Evolutionary conservation across 2,329 filamentous ascomycete species (phyloP).

Genomic region (Nannizziopsis barbatae): DNA sequence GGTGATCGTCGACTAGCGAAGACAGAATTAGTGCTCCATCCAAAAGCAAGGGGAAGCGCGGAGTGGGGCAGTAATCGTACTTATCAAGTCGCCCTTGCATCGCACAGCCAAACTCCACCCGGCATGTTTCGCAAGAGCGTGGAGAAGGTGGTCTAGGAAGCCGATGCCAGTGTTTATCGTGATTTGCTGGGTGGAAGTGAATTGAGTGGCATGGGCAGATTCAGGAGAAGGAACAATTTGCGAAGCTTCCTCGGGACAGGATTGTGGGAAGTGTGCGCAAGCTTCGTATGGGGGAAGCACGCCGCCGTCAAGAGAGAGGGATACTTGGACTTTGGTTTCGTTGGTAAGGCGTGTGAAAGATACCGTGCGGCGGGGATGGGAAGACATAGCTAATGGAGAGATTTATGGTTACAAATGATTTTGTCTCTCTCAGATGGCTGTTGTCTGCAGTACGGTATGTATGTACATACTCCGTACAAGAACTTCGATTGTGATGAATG

Average conservation of each 20-base stretch:
- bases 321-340: constrained; percentile 92
- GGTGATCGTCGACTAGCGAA: constrained; percentile 83
- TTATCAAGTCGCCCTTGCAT: constrained; percentile 83
- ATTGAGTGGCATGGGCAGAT: constrained; percentile 68
- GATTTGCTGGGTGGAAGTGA: constrained; percentile 74
- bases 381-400: neutral
- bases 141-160: constrained; percentile 97
- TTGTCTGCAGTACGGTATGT: neutral
- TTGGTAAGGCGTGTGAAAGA: constrained; percentile 83
- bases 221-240: constrained; percentile 34
- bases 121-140: constrained; percentile 88
- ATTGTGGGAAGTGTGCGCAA: constrained; percentile 48
- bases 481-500: neutral
- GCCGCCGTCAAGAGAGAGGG: constrained; percentile 87
- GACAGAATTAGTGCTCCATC: neutral
- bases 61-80: constrained; percentile 41
- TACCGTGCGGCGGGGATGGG: constrained; percentile 55
- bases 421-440: neutral
- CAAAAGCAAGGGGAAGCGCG: neutral
- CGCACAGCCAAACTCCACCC: constrained; percentile 81
- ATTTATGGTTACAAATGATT: neutral
- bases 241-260: constrained; percentile 42
- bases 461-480: no score
- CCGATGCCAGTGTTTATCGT: constrained; percentile 86
- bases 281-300: constrained; percentile 36